A percentile compares a stretch with the other conserved stretches of the same genome.
Evolutionary conservation across 768 basidiomycete species (phyloP).

Genomic region (Suillus ampliporus): DNA sequence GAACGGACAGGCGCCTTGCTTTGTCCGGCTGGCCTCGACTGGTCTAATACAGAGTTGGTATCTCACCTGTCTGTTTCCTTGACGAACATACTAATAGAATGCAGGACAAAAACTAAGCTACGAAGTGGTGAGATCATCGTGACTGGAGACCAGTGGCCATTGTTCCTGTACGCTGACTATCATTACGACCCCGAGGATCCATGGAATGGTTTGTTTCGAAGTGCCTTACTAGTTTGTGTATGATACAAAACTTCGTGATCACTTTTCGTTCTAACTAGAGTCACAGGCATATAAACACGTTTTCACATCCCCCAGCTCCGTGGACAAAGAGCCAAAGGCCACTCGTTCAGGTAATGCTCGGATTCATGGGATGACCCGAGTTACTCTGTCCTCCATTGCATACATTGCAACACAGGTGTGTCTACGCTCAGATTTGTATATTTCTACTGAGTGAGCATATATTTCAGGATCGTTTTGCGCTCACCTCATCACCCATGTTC

Average conservation of each 20-base stretch:
- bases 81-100: background rate
- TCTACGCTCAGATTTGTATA: too few species aligned
- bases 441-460: background rate
- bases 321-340: conserved; percentile 32
- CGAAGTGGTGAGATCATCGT: conserved; percentile 21
- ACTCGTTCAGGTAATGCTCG: conserved; percentile 29
- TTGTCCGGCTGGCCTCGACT: conserved; percentile 27
- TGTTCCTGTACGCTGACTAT: conserved; percentile 26
- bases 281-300: conserved; percentile 33
- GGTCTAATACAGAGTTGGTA: conserved; percentile 23
- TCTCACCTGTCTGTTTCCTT: background rate
- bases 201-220: conserved; percentile 32
- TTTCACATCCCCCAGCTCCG: conserved; percentile 38
- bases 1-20: conserved; percentile 25
- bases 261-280: background rate
- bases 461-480: conserved; percentile 22
- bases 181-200: conserved; percentile 30
- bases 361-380: conserved; percentile 22
- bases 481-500: conserved; percentile 22
- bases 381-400: conserved; percentile 24
- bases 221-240: conserved; percentile 27
- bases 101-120: conserved; percentile 9
- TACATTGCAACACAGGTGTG: conserved; percentile 27
- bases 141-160: conserved; percentile 31
- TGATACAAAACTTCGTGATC: background rate